A percentile compares a stretch with the other conserved stretches of the same genome.
phyloP scores from a whole-genome alignment of 768 basidiomycete genomes.

The Phaeotremella skinneri region DNA sequence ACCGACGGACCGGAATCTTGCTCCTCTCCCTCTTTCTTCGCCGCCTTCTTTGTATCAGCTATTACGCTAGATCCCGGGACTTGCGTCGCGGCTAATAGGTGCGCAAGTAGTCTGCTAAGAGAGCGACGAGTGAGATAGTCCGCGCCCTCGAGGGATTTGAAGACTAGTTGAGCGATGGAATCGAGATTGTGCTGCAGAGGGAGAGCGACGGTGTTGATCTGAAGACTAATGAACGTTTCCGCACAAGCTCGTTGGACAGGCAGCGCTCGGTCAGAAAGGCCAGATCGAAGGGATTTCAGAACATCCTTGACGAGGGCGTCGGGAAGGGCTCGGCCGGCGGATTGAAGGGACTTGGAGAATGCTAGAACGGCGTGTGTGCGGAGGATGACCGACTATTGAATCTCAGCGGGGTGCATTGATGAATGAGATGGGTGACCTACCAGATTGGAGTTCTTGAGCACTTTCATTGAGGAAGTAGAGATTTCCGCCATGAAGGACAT shows the following conservation, averaged over 20 bases:
- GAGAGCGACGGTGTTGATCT: constrained; percentile 59
- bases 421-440: constrained; percentile 57
- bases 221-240: constrained; percentile 64
- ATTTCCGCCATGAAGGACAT: constrained; percentile 96
- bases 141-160: constrained; percentile 72
- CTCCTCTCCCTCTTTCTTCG: constrained; percentile 57
- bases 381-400: constrained; percentile 67
- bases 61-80: constrained; percentile 58
- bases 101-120: constrained; percentile 75
- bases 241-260: constrained; percentile 81
- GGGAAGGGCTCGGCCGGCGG: constrained; percentile 77
- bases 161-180: constrained; percentile 63
- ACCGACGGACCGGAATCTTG: constrained; percentile 62
- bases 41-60: constrained; percentile 56
- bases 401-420: background rate
- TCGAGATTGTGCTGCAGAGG: constrained; percentile 73
- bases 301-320: constrained; percentile 77
- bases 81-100: constrained; percentile 80
- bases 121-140: constrained; percentile 81
- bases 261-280: constrained; percentile 75
- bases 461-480: constrained; percentile 63
- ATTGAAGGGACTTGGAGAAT: constrained; percentile 72
- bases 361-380: constrained; percentile 76
- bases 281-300: constrained; percentile 73
- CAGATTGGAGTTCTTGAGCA: constrained; percentile 65